These are phyloP conservation scores for Heterobasidion parviporum DNA, from an alignment of 1,284 basidiomycete species.

Conservation along the genomic window DNA sequence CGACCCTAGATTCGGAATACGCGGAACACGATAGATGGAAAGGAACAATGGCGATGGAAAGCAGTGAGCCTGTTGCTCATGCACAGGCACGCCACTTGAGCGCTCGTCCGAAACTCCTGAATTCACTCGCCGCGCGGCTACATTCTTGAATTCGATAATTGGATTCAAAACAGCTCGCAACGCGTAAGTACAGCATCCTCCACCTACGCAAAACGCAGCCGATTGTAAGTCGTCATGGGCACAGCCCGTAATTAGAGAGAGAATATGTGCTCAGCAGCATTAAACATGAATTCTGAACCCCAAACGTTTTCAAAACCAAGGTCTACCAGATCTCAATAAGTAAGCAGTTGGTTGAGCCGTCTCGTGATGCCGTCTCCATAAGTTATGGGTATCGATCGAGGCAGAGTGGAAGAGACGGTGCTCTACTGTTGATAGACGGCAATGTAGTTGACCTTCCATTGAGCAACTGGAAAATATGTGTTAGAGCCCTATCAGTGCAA, in stretches of 20 bases:
- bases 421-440: slow-evolving; percentile 19
- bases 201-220: neutral
- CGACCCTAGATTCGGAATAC: no score
- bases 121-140: no score
- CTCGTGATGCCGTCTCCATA: neutral
- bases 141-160: no score
- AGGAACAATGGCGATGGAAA: no score
- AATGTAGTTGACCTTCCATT: slow-evolving; percentile 31
- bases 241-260: neutral
- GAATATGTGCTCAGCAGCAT: neutral
- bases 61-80: no score
- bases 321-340: neutral
- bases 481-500: neutral
- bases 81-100: no score
- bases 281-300: neutral
- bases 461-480: neutral
- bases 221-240: neutral
- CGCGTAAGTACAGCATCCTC: neutral
- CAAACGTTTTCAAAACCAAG: neutral
- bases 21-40: no score
- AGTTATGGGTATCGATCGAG: neutral
- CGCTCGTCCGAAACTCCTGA: no score
- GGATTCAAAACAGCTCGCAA: no score
- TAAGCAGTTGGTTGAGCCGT: neutral
- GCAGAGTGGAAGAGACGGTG: neutral